Percentiles rank a stretch among this genome's conserved stretches.
phyloP scores from a whole-genome alignment of 441 rosid genomes.

The Populus hybrid region DNA sequence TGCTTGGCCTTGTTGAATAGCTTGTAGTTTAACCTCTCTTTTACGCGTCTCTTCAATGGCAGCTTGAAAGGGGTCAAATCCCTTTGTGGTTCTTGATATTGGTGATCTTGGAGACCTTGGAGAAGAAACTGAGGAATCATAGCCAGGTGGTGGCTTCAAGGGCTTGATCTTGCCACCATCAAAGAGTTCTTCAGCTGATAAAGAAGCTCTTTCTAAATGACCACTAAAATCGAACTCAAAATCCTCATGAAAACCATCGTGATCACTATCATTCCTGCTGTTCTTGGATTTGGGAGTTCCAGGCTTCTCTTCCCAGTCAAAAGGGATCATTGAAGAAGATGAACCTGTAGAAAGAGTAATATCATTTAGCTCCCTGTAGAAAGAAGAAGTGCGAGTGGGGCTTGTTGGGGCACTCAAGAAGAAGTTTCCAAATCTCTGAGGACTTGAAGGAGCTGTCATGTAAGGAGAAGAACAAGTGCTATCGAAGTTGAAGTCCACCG shows the following conservation, averaged over 20 bases:
- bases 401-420: conserved; percentile 42
- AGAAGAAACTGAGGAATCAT: conserved; percentile 34
- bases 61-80: conserved; percentile 30
- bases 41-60: conserved; percentile 37
- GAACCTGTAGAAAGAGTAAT: neutral
- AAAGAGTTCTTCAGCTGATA: conserved; percentile 70
- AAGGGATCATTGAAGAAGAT: conserved; percentile 30
- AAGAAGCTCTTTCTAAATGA: conserved; percentile 41
- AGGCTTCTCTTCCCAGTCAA: conserved; percentile 46
- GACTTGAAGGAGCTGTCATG: conserved; percentile 95
- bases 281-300: conserved; percentile 20
- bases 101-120: conserved; percentile 45
- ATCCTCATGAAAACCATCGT: conserved; percentile 7
- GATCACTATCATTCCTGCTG: neutral
- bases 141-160: conserved; percentile 38
- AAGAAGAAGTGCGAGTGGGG: conserved; percentile 30
- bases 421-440: conserved; percentile 61
- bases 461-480: conserved; percentile 82
- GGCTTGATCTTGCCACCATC: conserved; percentile 66
- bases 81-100: conserved; percentile 36
- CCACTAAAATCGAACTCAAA: conserved; percentile 70
- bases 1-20: neutral
- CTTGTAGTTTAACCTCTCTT: conserved; percentile 3
- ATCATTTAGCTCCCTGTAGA: conserved; percentile 15
- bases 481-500: conserved; percentile 60